Evolutionary conservation across 2,329 filamentous ascomycete species (phyloP).

Genomic region (Nannizzia gypsea): DNA sequence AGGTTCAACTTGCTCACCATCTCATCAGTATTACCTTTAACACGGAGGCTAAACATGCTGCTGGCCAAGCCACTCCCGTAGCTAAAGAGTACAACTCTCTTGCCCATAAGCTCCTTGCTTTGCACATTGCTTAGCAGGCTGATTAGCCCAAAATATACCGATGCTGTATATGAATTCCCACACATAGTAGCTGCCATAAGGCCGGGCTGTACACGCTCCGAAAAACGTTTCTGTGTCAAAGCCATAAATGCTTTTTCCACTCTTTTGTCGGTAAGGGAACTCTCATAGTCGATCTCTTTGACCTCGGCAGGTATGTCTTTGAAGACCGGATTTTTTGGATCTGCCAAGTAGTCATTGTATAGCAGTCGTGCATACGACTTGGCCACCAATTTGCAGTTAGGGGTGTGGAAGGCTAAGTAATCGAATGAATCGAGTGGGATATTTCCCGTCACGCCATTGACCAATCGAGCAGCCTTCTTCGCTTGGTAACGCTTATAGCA

Average conservation of each 20-base stretch:
- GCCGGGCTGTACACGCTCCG: conserved; percentile 60
- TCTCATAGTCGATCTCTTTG: neutral
- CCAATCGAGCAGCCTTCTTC: conserved; percentile 47
- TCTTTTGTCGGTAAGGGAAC: neutral
- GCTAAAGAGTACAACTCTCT: conserved; percentile 64
- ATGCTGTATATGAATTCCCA: conserved; percentile 53
- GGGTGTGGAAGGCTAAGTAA: conserved; percentile 71
- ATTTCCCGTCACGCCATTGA: conserved; percentile 37
- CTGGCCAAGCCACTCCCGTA: conserved; percentile 67
- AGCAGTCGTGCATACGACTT: conserved; percentile 75
- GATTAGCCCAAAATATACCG: conserved; percentile 46
- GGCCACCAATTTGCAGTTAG: conserved; percentile 75
- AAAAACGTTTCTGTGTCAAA: conserved; percentile 36
- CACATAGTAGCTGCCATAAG: conserved; percentile 68
- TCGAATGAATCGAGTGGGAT: conserved; percentile 68
- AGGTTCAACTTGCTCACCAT: conserved; percentile 60
- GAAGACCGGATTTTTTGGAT: conserved; percentile 56
- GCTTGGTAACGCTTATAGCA: conserved; percentile 71
- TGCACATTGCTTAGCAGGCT: conserved; percentile 53
- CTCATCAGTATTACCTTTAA: conserved; percentile 56
- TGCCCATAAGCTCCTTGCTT: conserved; percentile 52
- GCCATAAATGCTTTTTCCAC: neutral
- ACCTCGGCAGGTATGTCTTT: conserved; percentile 55
- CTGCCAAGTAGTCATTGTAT: conserved; percentile 71
- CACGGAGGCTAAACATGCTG: conserved; percentile 55